Evolutionary conservation across 1,139 yeast genomes (phyloP).

Genomic region (Kurtzmaniella quercitrusa): DNA sequence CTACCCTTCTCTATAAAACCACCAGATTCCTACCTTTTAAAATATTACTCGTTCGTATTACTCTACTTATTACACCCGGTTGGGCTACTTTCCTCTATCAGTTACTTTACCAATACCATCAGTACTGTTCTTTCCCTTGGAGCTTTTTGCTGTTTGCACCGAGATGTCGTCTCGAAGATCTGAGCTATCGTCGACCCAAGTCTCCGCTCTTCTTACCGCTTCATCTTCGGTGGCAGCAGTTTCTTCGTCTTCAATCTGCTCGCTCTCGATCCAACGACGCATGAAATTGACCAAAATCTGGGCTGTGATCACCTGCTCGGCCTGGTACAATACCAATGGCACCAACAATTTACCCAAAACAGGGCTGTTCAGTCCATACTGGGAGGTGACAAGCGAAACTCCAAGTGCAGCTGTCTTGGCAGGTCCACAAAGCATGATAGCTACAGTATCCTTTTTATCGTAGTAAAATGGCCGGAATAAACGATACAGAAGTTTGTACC

Average conservation of each 20-base stretch:
- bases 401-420: slow-evolving; percentile 93
- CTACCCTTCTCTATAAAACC: too few relatives aligned
- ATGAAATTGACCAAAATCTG: slow-evolving; percentile 62
- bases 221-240: not conserved
- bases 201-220: not conserved
- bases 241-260: slow-evolving; percentile 12
- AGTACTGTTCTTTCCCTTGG: too few relatives aligned
- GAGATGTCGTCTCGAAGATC: not conserved
- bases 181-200: not conserved
- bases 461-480: slow-evolving; percentile 66
- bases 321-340: slow-evolving; percentile 80
- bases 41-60: not conserved
- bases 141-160: not conserved
- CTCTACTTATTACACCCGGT: too few relatives aligned
- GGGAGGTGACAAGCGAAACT: slow-evolving; percentile 74
- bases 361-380: slow-evolving; percentile 62
- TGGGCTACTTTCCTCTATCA: too few relatives aligned
- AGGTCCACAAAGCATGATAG: slow-evolving; percentile 84
- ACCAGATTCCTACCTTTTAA: too few relatives aligned
- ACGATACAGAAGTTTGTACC: slow-evolving; percentile 38
- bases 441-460: slow-evolving; percentile 65
- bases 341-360: slow-evolving; percentile 70
- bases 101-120: too few relatives aligned
- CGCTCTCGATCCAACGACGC: slow-evolving; percentile 57
- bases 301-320: slow-evolving; percentile 80